Evolutionary conservation across 2,329 filamentous ascomycete genomes (phyloP).

Genomic region (Xylariaceae sp.): DNA sequence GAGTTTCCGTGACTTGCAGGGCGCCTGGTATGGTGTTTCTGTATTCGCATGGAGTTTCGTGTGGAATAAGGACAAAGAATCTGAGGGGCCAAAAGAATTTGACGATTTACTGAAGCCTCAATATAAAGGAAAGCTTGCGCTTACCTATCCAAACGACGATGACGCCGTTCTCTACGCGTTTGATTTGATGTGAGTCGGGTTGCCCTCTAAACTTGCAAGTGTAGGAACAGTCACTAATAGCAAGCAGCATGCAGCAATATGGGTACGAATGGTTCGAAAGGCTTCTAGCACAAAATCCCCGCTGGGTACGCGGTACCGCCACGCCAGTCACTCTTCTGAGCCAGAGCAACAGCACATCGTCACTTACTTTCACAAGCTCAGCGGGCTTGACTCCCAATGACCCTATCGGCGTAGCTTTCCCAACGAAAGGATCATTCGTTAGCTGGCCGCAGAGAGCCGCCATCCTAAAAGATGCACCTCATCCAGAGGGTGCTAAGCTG

Average conservation of each 20-base stretch:
- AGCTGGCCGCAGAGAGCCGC: conserved; percentile 19
- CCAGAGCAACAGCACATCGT: conserved; percentile 5
- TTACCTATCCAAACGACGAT: conserved; percentile 23
- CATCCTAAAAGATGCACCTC: conserved; percentile 18
- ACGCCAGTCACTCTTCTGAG: conserved; percentile 13
- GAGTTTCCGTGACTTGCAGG: conserved; percentile 16
- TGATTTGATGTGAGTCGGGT: conserved; percentile 21
- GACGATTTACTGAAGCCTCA: conserved; percentile 21
- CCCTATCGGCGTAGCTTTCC: conserved; percentile 6
- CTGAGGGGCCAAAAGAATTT: conserved; percentile 12
- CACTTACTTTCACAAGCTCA: conserved; percentile 12
- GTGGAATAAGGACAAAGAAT: conserved; percentile 18
- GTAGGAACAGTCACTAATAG: too few species aligned
- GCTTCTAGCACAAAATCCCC: conserved; percentile 16
- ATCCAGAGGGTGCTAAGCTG: conserved; percentile 20
- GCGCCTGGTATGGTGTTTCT: conserved; percentile 14
- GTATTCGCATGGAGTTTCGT: conserved; percentile 17
- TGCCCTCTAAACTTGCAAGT: too few species aligned
- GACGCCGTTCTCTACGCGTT: conserved; percentile 22
- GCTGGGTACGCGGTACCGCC: conserved; percentile 17
- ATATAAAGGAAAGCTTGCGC: conserved; percentile 19
- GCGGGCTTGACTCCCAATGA: conserved; percentile 1
- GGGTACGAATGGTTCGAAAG: conserved; percentile 22
- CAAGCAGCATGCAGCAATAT: conserved; percentile 12
- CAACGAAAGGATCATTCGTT: conserved; percentile 15